Evolutionary conservation across 2,329 filamentous ascomycete genomes (phyloP), one percentile per base, ranked within the genome.

Genomic region (Aspergillus awamori): DNA sequence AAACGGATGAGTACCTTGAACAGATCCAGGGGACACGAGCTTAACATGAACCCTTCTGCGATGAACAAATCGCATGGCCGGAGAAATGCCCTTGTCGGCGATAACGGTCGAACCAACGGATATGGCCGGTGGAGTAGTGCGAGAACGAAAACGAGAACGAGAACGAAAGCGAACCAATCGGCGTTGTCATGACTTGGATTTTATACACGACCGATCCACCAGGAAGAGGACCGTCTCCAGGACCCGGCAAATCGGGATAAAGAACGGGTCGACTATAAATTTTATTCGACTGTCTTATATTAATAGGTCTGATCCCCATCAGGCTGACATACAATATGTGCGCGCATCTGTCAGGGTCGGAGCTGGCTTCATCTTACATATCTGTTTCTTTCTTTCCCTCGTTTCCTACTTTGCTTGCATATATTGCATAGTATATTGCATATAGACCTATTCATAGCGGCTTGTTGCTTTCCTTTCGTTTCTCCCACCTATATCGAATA

Each of bases 101-200:
- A 53, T 30, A 47, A 43, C 17, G 30, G 33, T 36, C 10, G 33
- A 17, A 5, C 15, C n/a, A 47, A 22, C 53, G 5, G 26, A 6
- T 55, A 39, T 6, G 11, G 39, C 17, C 38, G 28, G 66, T 65
- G 69, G 66, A 56, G 49, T 63, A 13, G 15, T 60, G 54, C 65
- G 67, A 69, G 41, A 59, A 58, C 70, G 72, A 73, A 28, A 67
- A 55, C 70, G 72, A 73, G 36, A 65, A 59, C 67, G 67, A 72
- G 48, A 64, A 62, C 69, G 67, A 69, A 28, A 33, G 8, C 58
- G 65, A 62, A 8, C 56, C 56, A 67, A 68, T 68, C 26, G 62
- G 13, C 36, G 17, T 15, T 11, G 17, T 15, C 4, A 10, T 3
- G 8, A 11, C 52, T 20, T 41, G 38, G 17, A 41, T 43, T 58